A percentile compares a stretch with the other conserved stretches of the same genome.
These are phyloP conservation scores for Nepenthes alata DNA, from an alignment of 179 eudicot genomes.

Conservation along the genomic window DNA sequence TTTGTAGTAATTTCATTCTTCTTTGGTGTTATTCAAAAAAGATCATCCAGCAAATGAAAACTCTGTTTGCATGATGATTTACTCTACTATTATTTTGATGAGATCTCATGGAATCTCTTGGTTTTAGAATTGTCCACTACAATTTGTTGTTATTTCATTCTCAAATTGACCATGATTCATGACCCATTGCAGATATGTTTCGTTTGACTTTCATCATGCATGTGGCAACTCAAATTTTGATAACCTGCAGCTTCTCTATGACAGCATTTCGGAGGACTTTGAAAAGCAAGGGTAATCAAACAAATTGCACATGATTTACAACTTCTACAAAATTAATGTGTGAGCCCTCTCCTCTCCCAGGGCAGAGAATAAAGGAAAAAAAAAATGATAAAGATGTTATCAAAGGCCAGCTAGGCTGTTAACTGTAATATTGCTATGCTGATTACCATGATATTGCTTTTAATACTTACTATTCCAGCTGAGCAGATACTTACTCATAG, in stretches of 20 bases:
- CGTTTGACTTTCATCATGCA: slow-evolving; percentile 73
- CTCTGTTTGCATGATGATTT: too few relatives aligned
- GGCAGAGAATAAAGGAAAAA: background rate
- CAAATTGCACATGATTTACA: slow-evolving; percentile 7
- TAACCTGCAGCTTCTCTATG: slow-evolving; percentile 53
- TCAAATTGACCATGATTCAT: slow-evolving; percentile 8
- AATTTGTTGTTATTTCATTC: background rate
- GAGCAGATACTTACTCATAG: slow-evolving; percentile 80
- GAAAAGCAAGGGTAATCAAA: slow-evolving; percentile 70
- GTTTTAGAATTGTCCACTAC: too few relatives aligned
- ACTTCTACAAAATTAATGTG: slow-evolving; percentile 2
- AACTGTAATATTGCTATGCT: background rate
- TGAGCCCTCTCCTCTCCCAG: background rate
- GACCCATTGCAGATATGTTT: slow-evolving; percentile 50
- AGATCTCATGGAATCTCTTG: slow-evolving; percentile 5
- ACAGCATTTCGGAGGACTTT: slow-evolving; percentile 57
- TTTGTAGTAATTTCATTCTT: too few relatives aligned
- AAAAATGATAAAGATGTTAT: background rate
- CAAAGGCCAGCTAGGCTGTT: background rate
- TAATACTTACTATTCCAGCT: slow-evolving; percentile 29
- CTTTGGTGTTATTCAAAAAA: too few relatives aligned
- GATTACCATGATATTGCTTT: slow-evolving; percentile 25
- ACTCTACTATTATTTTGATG: too few relatives aligned
- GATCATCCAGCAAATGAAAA: too few relatives aligned
- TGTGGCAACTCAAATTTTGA: slow-evolving; percentile 71